phyloP scores from a whole-genome alignment of 1,284 basidiomycete genomes.

The Ceratobasidium sp. region DNA sequence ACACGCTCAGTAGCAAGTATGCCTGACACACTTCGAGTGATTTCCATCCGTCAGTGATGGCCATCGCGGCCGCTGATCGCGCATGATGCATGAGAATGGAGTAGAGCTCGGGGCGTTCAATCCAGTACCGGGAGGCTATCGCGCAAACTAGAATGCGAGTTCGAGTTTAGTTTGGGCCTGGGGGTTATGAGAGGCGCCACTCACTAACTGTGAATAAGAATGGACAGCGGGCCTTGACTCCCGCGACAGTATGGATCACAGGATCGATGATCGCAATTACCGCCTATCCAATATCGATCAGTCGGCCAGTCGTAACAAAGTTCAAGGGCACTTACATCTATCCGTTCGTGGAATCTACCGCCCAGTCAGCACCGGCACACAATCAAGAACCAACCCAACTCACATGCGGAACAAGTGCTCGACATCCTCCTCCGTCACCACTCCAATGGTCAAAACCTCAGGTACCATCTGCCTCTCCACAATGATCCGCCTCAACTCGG shows the following conservation, averaged over 20 bases:
- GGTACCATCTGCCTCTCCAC: conserved; percentile 80
- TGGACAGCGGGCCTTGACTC: conserved; percentile 78
- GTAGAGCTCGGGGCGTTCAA: conserved; percentile 78
- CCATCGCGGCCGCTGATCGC: conserved; percentile 77
- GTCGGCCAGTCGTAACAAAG: not conserved
- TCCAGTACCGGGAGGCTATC: conserved; percentile 75
- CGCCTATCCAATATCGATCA: conserved; percentile 54
- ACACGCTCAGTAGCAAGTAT: conserved; percentile 79
- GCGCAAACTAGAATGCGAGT: conserved; percentile 66
- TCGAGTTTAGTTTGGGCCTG: not conserved
- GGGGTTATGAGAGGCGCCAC: conserved; percentile 49
- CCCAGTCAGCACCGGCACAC: not conserved
- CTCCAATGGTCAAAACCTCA: conserved; percentile 79
- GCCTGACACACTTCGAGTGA: conserved; percentile 75
- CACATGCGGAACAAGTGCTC: conserved; percentile 84
- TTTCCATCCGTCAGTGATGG: conserved; percentile 81
- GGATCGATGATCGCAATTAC: conserved; percentile 78
- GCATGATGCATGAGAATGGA: conserved; percentile 87
- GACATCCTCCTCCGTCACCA: conserved; percentile 81
- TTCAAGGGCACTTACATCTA: conserved; percentile 66
- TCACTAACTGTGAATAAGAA: conserved; percentile 82
- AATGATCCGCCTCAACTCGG: conserved; percentile 69
- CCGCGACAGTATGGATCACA: conserved; percentile 70
- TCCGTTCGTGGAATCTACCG: conserved; percentile 68
- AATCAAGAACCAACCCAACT: conserved; percentile 44